phyloP scores from a whole-genome alignment of 495 filamentous ascomycete species.

The Talaromyces liani region DNA sequence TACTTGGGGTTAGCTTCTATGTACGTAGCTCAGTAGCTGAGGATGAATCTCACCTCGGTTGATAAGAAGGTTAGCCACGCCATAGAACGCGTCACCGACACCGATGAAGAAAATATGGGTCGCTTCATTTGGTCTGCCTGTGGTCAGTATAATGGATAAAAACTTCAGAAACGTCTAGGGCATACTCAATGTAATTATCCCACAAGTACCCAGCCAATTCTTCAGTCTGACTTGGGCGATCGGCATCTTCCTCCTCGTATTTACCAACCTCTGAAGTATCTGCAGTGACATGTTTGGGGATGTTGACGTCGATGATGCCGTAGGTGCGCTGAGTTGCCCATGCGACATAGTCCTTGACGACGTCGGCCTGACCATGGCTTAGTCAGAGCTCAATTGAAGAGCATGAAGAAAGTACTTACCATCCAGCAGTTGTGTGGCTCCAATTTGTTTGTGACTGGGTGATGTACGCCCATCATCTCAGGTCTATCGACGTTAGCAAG shows the following conservation, averaged over 20 bases:
- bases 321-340: slow-evolving; percentile 71
- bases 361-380: slow-evolving; percentile 60
- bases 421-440: slow-evolving; percentile 80
- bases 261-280: slow-evolving; percentile 16
- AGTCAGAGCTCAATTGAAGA: slow-evolving; percentile 21
- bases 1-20: slow-evolving; percentile 11
- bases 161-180: too few relatives aligned
- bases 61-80: slow-evolving; percentile 60
- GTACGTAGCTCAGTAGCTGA: background rate
- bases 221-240: slow-evolving; percentile 47
- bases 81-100: slow-evolving; percentile 67
- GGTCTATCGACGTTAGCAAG: slow-evolving; percentile 45
- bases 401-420: slow-evolving; percentile 44
- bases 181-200: slow-evolving; percentile 91
- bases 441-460: slow-evolving; percentile 60
- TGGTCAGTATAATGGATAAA: background rate
- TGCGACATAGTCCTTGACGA: slow-evolving; percentile 65
- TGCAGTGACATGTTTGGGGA: slow-evolving; percentile 62
- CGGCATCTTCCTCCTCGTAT: slow-evolving; percentile 36
- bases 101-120: slow-evolving; percentile 77
- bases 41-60: slow-evolving; percentile 46
- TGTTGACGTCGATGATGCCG: slow-evolving; percentile 81
- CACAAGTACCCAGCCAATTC: slow-evolving; percentile 83
- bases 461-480: slow-evolving; percentile 58
- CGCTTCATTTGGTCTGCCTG: slow-evolving; percentile 48